Conservation (phyloP, 2,329 filamentous ascomycete species). For the Arthrinium phaeospermum region DNA sequence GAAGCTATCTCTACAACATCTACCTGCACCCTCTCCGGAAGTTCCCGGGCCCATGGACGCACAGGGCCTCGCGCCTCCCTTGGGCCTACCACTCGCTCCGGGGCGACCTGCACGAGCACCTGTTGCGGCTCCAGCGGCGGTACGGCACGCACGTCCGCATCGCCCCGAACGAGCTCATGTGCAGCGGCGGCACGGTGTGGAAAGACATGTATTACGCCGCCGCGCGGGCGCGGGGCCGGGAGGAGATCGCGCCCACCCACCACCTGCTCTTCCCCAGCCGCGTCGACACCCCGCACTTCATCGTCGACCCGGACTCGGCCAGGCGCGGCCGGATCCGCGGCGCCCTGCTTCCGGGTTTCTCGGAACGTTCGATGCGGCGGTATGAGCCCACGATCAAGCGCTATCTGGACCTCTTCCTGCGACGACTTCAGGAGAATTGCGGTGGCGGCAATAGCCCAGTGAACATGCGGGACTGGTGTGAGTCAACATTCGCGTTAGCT, state of each 20-base stretch:
- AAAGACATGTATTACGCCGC: conserved; percentile 35
- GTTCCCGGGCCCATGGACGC: conserved; percentile 31
- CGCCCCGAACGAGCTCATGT: conserved; percentile 43
- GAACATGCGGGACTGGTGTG: conserved; percentile 31
- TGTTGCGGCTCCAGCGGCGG: conserved; percentile 36
- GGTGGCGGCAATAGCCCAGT: conserved; percentile 4
- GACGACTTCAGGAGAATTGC: conserved; percentile 31
- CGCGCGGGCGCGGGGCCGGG: conserved; percentile 29
- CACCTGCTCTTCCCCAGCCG: conserved; percentile 31
- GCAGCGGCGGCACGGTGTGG: conserved; percentile 41
- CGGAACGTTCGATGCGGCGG: conserved; percentile 41
- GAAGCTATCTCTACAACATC: conserved; percentile 26
- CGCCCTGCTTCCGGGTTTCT: conserved; percentile 42
- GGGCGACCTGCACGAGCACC: conserved; percentile 26
- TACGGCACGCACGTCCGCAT: conserved; percentile 48
- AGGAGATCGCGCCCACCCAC: conserved; percentile 32
- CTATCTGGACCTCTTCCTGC: conserved; percentile 41
- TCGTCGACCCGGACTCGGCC: conserved; percentile 36
- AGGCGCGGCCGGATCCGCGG: conserved; percentile 37
- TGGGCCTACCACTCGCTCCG: conserved; percentile 12
- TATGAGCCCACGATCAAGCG: conserved; percentile 44
- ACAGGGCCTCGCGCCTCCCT: conserved; percentile 23
- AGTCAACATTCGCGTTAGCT: background rate
- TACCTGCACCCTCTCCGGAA: conserved; percentile 32
- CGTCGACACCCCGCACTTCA: conserved; percentile 33